Percentiles rank a stretch among this genome's conserved stretches.
Evolutionary conservation across 306 rosid genomes (phyloP).

Genomic region (Prunus armeniaca): DNA sequence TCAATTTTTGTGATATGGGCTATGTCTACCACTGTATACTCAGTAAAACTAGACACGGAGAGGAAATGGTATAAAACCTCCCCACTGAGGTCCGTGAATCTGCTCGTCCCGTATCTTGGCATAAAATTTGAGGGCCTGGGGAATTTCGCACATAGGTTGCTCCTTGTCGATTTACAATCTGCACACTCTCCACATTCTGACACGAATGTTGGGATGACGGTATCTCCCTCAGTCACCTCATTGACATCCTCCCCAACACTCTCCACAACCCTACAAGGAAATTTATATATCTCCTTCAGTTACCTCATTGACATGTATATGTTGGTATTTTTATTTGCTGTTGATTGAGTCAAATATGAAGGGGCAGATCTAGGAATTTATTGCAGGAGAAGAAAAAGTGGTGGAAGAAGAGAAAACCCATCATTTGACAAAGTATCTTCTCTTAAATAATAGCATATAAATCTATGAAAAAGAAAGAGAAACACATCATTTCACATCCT

Average conservation of each 20-base stretch:
- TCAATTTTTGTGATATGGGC: slow-evolving; percentile 63
- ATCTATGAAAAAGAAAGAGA: too few relatives aligned
- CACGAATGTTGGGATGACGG: slow-evolving; percentile 62
- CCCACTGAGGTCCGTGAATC: slow-evolving; percentile 77
- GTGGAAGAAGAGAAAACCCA: too few relatives aligned
- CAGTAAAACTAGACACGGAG: slow-evolving; percentile 70
- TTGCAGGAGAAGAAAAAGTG: too few relatives aligned
- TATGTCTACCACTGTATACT: slow-evolving; percentile 70
- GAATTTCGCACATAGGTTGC: slow-evolving; percentile 65
- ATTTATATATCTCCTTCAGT: too few relatives aligned
- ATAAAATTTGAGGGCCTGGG: slow-evolving; percentile 50
- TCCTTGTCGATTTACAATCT: slow-evolving; percentile 67
- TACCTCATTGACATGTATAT: too few relatives aligned
- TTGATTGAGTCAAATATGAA: too few relatives aligned
- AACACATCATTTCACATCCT: too few relatives aligned
- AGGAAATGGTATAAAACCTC: slow-evolving; percentile 60
- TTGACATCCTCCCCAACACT: slow-evolving; percentile 70
- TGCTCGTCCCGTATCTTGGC: slow-evolving; percentile 54
- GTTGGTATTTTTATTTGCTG: too few relatives aligned
- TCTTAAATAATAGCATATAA: too few relatives aligned
- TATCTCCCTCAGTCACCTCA: slow-evolving; percentile 71
- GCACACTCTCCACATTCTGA: slow-evolving; percentile 65
- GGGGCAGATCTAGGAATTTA: too few relatives aligned
- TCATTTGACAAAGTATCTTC: too few relatives aligned
- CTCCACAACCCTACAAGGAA: slow-evolving; percentile 59